Percentiles rank a stretch among this genome's conserved stretches.
Evolutionary conservation across 768 basidiomycete genomes (phyloP).

Genomic region (Rhodosporidiobolus sp.): DNA sequence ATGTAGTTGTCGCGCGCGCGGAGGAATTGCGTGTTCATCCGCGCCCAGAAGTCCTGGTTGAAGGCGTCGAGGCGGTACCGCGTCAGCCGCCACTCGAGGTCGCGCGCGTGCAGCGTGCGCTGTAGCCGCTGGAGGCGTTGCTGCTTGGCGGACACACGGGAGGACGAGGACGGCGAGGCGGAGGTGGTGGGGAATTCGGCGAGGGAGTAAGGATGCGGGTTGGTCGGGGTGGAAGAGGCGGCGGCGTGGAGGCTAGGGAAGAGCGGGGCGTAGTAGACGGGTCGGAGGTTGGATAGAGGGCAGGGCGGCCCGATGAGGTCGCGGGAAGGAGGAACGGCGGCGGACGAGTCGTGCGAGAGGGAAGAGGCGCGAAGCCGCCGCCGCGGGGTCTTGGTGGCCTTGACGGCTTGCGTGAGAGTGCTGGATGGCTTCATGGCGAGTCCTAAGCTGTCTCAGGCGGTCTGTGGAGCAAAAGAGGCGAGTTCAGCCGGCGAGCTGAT

Average conservation of each 20-base stretch:
- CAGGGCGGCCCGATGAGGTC: constrained; percentile 40
- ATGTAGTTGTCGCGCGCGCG: constrained; percentile 20
- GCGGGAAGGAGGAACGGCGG: constrained; percentile 15
- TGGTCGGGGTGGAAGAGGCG: not conserved
- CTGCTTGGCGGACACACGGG: not conserved
- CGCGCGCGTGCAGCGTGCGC: constrained; percentile 23
- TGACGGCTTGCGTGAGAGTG: not conserved
- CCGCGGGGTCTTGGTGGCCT: constrained; percentile 12
- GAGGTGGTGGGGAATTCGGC: constrained; percentile 38
- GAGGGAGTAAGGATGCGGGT: constrained; percentile 43
- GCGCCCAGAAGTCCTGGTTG: constrained; percentile 41
- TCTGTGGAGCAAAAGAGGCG: no score
- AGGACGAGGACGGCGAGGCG: constrained; percentile 9
- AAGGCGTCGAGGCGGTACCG: constrained; percentile 39
- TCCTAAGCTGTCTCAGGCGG: no score
- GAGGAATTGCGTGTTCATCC: constrained; percentile 36
- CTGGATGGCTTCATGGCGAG: constrained; percentile 1
- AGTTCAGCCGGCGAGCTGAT: no score
- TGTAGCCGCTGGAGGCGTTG: constrained; percentile 1
- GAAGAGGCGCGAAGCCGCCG: constrained; percentile 17
- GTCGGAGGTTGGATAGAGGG: constrained; percentile 42
- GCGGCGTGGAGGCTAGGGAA: constrained; percentile 27
- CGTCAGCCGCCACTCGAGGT: constrained; percentile 40
- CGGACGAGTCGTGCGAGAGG: not conserved
- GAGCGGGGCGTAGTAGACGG: constrained; percentile 41